Percentiles rank a stretch among this genome's conserved stretches.
These are phyloP conservation scores for Chlorella vulgaris DNA, from an alignment of 139 green algal species.

Conservation along the genomic window DNA sequence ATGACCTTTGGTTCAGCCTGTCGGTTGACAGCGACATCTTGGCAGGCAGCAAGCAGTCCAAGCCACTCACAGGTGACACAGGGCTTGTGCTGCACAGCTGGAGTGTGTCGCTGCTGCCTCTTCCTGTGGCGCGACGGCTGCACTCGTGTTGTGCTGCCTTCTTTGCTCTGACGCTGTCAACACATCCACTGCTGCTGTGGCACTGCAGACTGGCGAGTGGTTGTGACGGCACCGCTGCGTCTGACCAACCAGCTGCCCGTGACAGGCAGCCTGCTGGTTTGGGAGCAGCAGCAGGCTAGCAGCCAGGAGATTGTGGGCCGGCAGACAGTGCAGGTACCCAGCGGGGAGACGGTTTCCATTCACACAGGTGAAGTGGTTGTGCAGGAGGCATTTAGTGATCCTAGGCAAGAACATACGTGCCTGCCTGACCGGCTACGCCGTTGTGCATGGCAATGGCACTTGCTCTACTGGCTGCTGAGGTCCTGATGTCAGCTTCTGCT, in stretches of 20 bases:
- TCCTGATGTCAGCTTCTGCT: too few species aligned
- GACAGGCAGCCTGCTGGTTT: conserved; percentile 58
- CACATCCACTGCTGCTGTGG: too few species aligned
- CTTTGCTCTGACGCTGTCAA: not conserved
- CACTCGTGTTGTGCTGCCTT: too few species aligned
- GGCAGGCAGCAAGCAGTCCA: conserved; percentile 5
- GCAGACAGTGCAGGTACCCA: conserved; percentile 54
- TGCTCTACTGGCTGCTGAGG: too few species aligned
- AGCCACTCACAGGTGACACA: not conserved
- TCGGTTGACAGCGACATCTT: conserved; percentile 59
- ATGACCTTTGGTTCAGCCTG: conserved; percentile 67
- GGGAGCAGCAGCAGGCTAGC: conserved; percentile 51
- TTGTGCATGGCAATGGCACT: too few species aligned
- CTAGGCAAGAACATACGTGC: not conserved
- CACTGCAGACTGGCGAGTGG: conserved; percentile 75
- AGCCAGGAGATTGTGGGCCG: conserved; percentile 40
- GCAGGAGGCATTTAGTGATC: not conserved
- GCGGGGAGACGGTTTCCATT: conserved; percentile 33
- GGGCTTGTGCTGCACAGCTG: not conserved
- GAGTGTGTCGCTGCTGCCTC: not conserved
- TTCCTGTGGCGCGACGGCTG: not conserved
- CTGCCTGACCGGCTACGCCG: too few species aligned
- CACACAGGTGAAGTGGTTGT: conserved; percentile 14
- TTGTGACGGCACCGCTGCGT: conserved; percentile 68
- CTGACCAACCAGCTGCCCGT: conserved; percentile 85